Conservation (phyloP, 2,329 filamentous ascomycete genomes). For the Colletotrichum sp. region DNA sequence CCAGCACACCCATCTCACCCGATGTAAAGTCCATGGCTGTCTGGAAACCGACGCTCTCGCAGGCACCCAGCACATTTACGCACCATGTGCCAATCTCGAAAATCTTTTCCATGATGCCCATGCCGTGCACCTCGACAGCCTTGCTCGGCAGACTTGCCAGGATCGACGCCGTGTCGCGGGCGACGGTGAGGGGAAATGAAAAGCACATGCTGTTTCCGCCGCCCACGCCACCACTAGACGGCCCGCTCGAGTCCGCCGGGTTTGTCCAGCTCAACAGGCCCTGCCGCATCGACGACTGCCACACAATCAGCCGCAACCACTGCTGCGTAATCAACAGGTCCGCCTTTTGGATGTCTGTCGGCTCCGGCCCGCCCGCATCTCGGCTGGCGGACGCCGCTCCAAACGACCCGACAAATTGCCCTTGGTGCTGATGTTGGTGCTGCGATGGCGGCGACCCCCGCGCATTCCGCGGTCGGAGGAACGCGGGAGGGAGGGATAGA, state of each 20-base stretch:
- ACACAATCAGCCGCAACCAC: constrained; percentile 74
- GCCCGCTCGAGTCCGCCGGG: constrained; percentile 15
- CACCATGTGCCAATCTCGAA: constrained; percentile 52
- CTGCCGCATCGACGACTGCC: constrained; percentile 73
- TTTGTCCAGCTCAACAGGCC: constrained; percentile 61
- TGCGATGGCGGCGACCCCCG: constrained; percentile 30
- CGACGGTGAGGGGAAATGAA: constrained; percentile 66
- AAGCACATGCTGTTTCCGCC: constrained; percentile 57
- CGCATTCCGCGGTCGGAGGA: constrained; percentile 28
- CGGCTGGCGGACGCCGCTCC: constrained; percentile 6
- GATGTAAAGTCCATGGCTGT: constrained; percentile 35
- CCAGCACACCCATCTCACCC: constrained; percentile 35
- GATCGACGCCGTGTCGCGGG: constrained; percentile 57
- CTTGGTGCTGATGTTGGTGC: background rate
- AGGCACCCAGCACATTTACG: constrained; percentile 46
- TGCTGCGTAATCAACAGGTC: constrained; percentile 74
- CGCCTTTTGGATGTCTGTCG: constrained; percentile 70
- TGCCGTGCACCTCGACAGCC: constrained; percentile 51
- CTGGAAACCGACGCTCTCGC: constrained; percentile 30
- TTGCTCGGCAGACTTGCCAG: constrained; percentile 44
- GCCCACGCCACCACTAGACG: background rate
- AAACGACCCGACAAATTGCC: constrained; percentile 4
- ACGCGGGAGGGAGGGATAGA: constrained; percentile 36
- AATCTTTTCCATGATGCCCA: constrained; percentile 57
- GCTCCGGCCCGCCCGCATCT: constrained; percentile 34